These are phyloP conservation scores for Durio zibethinus DNA, from an alignment of 345 rosid species.

Conservation along the genomic window DNA sequence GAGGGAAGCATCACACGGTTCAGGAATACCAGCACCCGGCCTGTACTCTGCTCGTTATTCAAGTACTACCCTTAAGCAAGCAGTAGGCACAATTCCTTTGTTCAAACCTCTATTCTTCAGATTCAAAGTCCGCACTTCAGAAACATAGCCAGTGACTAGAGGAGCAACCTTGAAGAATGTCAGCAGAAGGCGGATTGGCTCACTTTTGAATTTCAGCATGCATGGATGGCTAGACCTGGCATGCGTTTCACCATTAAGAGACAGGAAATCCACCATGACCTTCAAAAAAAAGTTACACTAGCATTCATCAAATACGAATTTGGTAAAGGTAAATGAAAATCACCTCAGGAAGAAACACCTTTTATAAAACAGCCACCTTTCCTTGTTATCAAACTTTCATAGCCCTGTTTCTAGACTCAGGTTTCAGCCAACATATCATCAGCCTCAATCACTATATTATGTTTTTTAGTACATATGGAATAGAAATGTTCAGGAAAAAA, in stretches of 20 bases:
- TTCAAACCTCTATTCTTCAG: conserved; percentile 55
- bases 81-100: conserved; percentile 60
- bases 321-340: neutral
- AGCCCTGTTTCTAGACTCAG: neutral
- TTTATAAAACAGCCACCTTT: neutral
- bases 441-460: neutral
- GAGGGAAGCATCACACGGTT: conserved; percentile 64
- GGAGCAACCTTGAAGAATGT: conserved; percentile 70
- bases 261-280: conserved; percentile 73
- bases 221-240: conserved; percentile 61
- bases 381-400: neutral
- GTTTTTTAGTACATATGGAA: neutral
- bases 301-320: neutral
- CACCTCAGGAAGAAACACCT: neutral
- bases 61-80: conserved; percentile 49
- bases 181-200: conserved; percentile 55
- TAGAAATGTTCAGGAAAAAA: neutral
- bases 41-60: conserved; percentile 71
- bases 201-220: conserved; percentile 75
- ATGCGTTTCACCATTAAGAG: conserved; percentile 54
- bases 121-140: conserved; percentile 65
- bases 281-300: conserved; percentile 31
- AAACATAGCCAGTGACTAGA: conserved; percentile 61
- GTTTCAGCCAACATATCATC: neutral
- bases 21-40: conserved; percentile 75